Base-by-base conservation (phyloP, 257 asterid genomes). In the Mentha longifolia region DNA sequence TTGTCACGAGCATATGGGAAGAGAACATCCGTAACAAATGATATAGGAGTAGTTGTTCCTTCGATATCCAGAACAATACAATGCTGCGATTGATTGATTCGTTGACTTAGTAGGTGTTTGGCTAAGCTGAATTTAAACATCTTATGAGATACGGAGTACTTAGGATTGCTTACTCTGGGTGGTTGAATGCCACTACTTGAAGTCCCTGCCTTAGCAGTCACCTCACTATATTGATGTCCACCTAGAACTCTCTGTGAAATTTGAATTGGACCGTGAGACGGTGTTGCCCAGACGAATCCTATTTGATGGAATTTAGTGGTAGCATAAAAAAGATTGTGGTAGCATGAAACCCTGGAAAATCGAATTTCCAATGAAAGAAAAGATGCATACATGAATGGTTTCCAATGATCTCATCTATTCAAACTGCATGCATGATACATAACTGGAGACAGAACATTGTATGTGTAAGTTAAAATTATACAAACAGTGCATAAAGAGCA, bases 31-130 rank as follows among this genome's bases (percentile, higher is more conserved):
- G 92, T 79, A 7, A 92, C 99, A 74, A 89, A 92, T 12, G 98
- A 85, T 84, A 92, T 95, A 17, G 98, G 96, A 54, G 98, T 92
- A 33, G 97, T 92, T 43, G 99, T 95, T 75, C 99, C 98, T 79
- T 95, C 99, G 17, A 95, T 95, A 83, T 92, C 99, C 80, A 95
- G 90, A 61, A 95, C 85, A 76, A 95, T 81, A 85, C 98, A 73
- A 4, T 16, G 86, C 99, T 92, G 86, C 85, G 70, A 72, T 62
- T 61, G 57, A 70, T 64, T 41, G 47, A 54, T 56, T 46, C 19
- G 47, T 43, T 20, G 45, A 14, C 63, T 41, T 45, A 67, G 68
- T 55, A 4, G 37, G 7, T 33, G 37, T 33, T 33, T 33, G 37
- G 7, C 37, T 3, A 33, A 3, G 37, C 5, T 33, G 5, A 33